These are phyloP conservation scores for Eucalyptus albens DNA, from an alignment of 345 rosid species.

Conservation along the genomic window DNA sequence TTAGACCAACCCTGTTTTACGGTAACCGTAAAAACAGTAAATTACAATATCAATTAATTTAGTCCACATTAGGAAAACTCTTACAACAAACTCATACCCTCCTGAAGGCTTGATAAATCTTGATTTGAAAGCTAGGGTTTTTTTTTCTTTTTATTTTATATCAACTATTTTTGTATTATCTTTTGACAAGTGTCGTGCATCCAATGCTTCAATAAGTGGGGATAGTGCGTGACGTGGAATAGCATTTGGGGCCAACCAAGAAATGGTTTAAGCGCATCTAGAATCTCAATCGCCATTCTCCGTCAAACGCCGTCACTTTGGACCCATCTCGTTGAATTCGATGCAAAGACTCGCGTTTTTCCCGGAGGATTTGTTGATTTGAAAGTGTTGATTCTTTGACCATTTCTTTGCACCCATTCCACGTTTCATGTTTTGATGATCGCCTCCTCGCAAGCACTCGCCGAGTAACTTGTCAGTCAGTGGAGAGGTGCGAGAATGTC, in stretches of 20 bases:
- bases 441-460: neutral
- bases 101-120: neutral
- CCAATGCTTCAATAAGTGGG: neutral
- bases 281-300: neutral
- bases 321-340: neutral
- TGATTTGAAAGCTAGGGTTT: neutral
- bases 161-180: neutral
- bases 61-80: no score
- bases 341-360: neutral
- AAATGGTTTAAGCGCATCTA: neutral
- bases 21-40: no score
- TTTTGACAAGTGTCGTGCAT: neutral
- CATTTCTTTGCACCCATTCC: neutral
- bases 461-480: neutral
- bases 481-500: neutral
- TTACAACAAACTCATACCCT: neutral
- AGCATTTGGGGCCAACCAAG: neutral
- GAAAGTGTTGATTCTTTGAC: neutral
- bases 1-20: no score
- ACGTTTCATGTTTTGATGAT: neutral
- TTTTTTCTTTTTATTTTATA: no score
- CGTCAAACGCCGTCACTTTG: neutral
- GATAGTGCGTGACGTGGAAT: neutral
- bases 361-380: neutral
- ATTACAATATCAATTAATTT: no score